A percentile compares a stretch with the other conserved stretches of the same genome.
phyloP scores from a whole-genome alignment of 176 grass and related monocot genomes.

The Zizania latifolia region DNA sequence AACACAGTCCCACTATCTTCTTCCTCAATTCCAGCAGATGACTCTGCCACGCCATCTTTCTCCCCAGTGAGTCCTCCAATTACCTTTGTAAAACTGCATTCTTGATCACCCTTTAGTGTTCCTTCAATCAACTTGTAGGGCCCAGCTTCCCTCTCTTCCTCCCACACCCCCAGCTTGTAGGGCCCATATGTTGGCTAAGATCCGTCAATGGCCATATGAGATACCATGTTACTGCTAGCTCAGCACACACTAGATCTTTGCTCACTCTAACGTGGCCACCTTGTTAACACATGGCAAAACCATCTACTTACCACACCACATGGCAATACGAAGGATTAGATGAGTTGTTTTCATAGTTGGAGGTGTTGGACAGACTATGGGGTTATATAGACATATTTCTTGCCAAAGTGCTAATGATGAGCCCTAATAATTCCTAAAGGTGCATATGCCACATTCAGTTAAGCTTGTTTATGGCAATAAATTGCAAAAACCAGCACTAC shows the following conservation, averaged over 20 bases:
- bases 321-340: neutral
- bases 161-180: neutral
- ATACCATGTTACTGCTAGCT: neutral
- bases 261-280: neutral
- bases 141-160: neutral
- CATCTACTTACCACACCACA: neutral
- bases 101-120: neutral
- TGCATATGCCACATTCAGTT: neutral
- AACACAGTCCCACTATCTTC: neutral
- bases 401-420: slow-evolving; percentile 12
- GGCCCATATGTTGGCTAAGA: neutral
- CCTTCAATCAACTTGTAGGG: neutral
- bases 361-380: neutral
- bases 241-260: neutral
- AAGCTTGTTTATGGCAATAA: slow-evolving; percentile 1
- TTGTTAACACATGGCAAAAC: neutral
- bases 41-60: too few relatives aligned
- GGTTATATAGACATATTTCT: neutral
- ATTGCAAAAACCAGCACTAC: neutral
- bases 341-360: neutral
- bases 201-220: too few relatives aligned
- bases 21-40: too few relatives aligned
- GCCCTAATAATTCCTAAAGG: neutral
- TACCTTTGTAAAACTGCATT: neutral
- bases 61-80: too few relatives aligned